A percentile compares a stretch with the other conserved stretches of the same genome.
Evolutionary conservation across 768 basidiomycete species (phyloP).

Genomic region (Trametes cinnabarina): DNA sequence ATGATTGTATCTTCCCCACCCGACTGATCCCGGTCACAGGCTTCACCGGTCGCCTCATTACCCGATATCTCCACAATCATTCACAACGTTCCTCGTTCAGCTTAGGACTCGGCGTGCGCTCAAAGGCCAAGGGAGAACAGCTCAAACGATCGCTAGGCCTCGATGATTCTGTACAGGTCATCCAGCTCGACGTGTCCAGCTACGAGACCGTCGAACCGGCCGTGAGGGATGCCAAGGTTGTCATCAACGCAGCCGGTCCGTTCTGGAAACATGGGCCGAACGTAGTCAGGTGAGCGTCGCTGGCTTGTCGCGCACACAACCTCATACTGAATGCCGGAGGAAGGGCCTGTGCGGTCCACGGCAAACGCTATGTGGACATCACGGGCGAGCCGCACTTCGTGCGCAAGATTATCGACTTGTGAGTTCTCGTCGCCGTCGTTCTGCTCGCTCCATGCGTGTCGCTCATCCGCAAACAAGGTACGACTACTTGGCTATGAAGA

Average conservation of each 20-base stretch:
- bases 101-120: constrained; percentile 70
- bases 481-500: constrained; percentile 69
- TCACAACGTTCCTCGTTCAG: constrained; percentile 58
- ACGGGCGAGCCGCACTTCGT: constrained; percentile 74
- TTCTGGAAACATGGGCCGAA: constrained; percentile 71
- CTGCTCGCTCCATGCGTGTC: not conserved
- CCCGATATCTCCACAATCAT: constrained; percentile 64
- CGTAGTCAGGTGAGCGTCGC: constrained; percentile 57
- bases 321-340: not conserved
- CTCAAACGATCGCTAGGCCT: constrained; percentile 49
- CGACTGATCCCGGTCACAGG: constrained; percentile 34
- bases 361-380: constrained; percentile 84
- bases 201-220: constrained; percentile 50
- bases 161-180: constrained; percentile 39
- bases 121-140: constrained; percentile 54
- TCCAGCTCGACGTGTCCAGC: constrained; percentile 61
- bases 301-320: not conserved
- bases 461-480: constrained; percentile 42
- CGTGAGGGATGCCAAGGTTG: constrained; percentile 58
- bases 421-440: constrained; percentile 25
- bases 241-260: constrained; percentile 78
- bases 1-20: not conserved
- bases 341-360: constrained; percentile 70
- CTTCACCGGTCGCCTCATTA: constrained; percentile 68
- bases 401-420: constrained; percentile 57